These are phyloP conservation scores for Rhizopogon salebrosus DNA, from an alignment of 768 basidiomycete species.

Conservation along the genomic window DNA sequence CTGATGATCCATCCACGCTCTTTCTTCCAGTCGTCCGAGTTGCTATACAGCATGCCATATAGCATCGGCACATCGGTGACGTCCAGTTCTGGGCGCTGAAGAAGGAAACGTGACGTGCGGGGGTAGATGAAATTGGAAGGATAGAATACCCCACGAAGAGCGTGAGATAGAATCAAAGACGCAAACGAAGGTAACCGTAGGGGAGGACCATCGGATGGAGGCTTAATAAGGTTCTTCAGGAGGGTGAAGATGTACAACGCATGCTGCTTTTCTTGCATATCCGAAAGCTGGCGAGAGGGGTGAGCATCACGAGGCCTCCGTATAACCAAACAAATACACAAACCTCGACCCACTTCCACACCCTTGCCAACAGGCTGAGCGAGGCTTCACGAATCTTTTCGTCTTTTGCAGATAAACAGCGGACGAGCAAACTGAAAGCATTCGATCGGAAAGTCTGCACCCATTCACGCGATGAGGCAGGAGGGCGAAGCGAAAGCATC, in stretches of 20 bases:
- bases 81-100: slow-evolving; percentile 85
- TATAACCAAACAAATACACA: slow-evolving; percentile 14
- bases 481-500: slow-evolving; percentile 55
- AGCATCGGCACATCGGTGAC: slow-evolving; percentile 84
- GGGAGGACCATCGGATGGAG: slow-evolving; percentile 32
- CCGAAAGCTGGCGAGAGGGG: slow-evolving; percentile 38
- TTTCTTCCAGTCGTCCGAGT: slow-evolving; percentile 73
- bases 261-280: slow-evolving; percentile 76
- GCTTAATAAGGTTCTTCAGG: slow-evolving; percentile 53
- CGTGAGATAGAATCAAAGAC: slow-evolving; percentile 79
- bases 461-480: slow-evolving; percentile 56
- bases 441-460: slow-evolving; percentile 70
- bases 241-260: slow-evolving; percentile 64
- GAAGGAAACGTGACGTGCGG: slow-evolving; percentile 76
- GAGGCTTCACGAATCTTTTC: slow-evolving; percentile 54
- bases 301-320: not conserved
- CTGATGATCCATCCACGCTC: slow-evolving; percentile 87
- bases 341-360: slow-evolving; percentile 64
- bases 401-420: slow-evolving; percentile 66
- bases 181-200: slow-evolving; percentile 70
- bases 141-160: slow-evolving; percentile 76
- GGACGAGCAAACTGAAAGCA: slow-evolving; percentile 65
- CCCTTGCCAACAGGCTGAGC: slow-evolving; percentile 51
- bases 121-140: slow-evolving; percentile 90
- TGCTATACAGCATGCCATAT: slow-evolving; percentile 82